Conservation (phyloP, 2,329 filamentous ascomycete genomes). For the Didymella pinodella region DNA sequence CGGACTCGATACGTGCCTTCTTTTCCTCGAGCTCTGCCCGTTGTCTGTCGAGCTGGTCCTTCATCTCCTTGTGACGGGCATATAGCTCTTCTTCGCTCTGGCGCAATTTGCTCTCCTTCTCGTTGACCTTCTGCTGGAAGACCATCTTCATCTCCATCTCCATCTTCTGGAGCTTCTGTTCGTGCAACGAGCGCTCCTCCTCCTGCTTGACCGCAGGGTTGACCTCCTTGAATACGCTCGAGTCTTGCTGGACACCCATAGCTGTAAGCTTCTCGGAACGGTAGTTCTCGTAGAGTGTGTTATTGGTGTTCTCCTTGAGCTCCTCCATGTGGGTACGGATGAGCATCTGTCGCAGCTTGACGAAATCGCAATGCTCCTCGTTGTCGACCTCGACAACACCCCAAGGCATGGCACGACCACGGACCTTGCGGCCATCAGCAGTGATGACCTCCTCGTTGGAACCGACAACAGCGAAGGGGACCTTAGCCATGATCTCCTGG, state of each 20-base stretch:
- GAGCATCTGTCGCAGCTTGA: slow-evolving; percentile 99
- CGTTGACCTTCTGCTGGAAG: slow-evolving; percentile 99
- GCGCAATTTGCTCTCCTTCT: slow-evolving; percentile 99
- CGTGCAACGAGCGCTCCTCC: slow-evolving; percentile 96
- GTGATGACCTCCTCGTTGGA: slow-evolving; percentile 94
- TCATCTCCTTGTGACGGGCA: slow-evolving; percentile 98
- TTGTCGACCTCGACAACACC: slow-evolving; percentile 99
- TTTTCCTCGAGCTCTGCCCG: slow-evolving; percentile 96
- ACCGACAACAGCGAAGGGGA: slow-evolving; percentile 97
- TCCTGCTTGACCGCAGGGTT: slow-evolving; percentile 99
- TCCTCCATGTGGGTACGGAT: slow-evolving; percentile 99
- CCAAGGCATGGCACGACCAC: slow-evolving; percentile 96
- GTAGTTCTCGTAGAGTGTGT: slow-evolving; percentile 99
- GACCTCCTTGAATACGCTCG: slow-evolving; percentile 99
- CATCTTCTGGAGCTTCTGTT: slow-evolving; percentile 99
- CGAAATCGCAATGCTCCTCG: slow-evolving; percentile 99
- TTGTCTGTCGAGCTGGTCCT: slow-evolving; percentile 97
- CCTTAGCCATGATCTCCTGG: slow-evolving; percentile 99
- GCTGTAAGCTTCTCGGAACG: slow-evolving; percentile 98
- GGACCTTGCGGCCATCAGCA: slow-evolving; percentile 91
- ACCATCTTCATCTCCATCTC: slow-evolving; percentile 99
- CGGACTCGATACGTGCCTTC: slow-evolving; percentile 94
- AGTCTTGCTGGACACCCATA: slow-evolving; percentile 98
- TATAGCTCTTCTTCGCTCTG: slow-evolving; percentile 99
- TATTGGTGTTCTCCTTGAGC: slow-evolving; percentile 99